Percentiles rank a stretch among this genome's conserved stretches.
phyloP scores from a whole-genome alignment of 2,329 filamentous ascomycete genomes.

The Phaeosphaeriaceae sp. region DNA sequence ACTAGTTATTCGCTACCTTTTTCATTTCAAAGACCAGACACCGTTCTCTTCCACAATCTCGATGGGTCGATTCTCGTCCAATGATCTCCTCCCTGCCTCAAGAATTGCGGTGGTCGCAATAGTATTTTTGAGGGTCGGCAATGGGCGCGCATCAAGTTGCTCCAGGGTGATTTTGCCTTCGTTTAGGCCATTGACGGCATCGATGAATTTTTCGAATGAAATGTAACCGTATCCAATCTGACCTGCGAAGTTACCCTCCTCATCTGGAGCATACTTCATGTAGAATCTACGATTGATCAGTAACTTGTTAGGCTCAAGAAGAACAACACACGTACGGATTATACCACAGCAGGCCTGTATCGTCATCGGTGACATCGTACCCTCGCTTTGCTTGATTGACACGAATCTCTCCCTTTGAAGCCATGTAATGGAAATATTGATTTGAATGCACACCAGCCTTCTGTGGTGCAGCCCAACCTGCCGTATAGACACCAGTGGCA shows the following conservation, averaged over 20 bases:
- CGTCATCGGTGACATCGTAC: constrained; percentile 92
- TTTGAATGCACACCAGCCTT: constrained; percentile 94
- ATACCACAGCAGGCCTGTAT: constrained; percentile 75
- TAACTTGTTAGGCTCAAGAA: not conserved
- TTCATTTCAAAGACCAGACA: constrained; percentile 69
- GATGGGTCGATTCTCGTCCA: constrained; percentile 82
- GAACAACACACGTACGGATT: constrained; percentile 69
- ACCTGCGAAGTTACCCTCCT: constrained; percentile 91
- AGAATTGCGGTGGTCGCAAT: constrained; percentile 91
- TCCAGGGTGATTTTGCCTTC: constrained; percentile 73
- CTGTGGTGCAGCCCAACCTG: constrained; percentile 92
- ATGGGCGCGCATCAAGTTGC: constrained; percentile 77
- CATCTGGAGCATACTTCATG: constrained; percentile 92
- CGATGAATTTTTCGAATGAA: constrained; percentile 94
- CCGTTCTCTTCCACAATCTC: constrained; percentile 72
- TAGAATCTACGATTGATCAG: constrained; percentile 66
- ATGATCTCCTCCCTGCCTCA: constrained; percentile 81
- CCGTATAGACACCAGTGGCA: constrained; percentile 89
- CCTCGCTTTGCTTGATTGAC: constrained; percentile 93
- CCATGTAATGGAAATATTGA: constrained; percentile 97
- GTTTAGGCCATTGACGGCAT: constrained; percentile 81
- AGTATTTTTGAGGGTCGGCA: constrained; percentile 88
- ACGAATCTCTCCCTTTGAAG: constrained; percentile 79
- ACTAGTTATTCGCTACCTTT: not conserved
- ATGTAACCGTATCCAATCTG: constrained; percentile 93